Evolutionary conservation across 1,139 yeast species (phyloP), one percentile per base, ranked within the genome.

Genomic region (Magnusiomyces ingens): DNA sequence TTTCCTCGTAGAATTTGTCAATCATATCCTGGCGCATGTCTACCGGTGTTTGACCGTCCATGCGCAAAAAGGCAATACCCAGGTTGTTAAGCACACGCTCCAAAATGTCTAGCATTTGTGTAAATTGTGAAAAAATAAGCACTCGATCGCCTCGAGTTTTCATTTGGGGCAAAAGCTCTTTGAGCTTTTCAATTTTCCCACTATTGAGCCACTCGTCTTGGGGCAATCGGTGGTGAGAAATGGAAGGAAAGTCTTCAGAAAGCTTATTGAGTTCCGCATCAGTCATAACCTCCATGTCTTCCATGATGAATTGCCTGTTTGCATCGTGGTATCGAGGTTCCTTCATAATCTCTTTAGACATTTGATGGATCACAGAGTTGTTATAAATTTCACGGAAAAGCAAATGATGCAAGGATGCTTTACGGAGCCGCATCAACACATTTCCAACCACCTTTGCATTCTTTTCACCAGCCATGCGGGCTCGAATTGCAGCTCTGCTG

Each of bases 261-360:
- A 93, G 72, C 35, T 75, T 74, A 64, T 90, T 82, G 54, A 93
- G 76, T 69, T 94, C 99, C 67, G 80, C 86, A 71, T 93, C 99
- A 12, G 88, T 79, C 97, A 94, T 89, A n/a, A 86, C 90, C 66
- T 82, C 82, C 98, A 93, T 91, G 68, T 93, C 99, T 70, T 93
- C 99, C 63, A 68, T 80, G 55, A 93, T 90, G 64, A 77, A 91
- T 45, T 78, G 73, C 58, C 76, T 73, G 66, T 88, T 90, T 19
- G 98, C 97, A 49, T 73, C 72, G 55, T 77, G 81, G 69, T 93
- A 93, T 55, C 80, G 83, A 1, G 90, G 89, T 63, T 91, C 97
- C 54, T 75, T 76, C 84, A 87, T 83, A 51, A 93, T 90, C 22
- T 76, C 81, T 58, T 75, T 77, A 46, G 96, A 78, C 98, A 93